These are phyloP conservation scores for Penicillium sp. DNA, from an alignment of 2,329 filamentous ascomycete species.

Conservation along the genomic window DNA sequence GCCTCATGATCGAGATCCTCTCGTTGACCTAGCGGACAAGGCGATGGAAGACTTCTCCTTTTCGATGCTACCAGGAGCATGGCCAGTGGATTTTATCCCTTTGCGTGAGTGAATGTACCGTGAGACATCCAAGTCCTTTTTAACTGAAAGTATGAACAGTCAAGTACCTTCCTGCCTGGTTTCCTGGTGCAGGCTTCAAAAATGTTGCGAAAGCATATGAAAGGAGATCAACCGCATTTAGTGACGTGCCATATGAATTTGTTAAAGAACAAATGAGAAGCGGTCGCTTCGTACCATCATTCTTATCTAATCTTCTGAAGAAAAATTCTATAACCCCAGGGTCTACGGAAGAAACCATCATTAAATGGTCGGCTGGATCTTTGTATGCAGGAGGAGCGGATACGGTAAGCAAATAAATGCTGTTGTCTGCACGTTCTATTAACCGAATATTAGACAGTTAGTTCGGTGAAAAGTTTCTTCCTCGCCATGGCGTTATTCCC, in stretches of 20 bases:
- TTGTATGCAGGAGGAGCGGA: slow-evolving; percentile 51
- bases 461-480: slow-evolving; percentile 49
- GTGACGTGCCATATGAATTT: slow-evolving; percentile 48
- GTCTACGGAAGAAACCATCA: slow-evolving; percentile 34
- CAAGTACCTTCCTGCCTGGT: slow-evolving; percentile 46
- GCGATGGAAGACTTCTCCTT: slow-evolving; percentile 48
- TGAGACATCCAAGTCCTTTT: neutral
- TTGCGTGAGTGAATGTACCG: slow-evolving; percentile 11
- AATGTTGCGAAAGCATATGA: slow-evolving; percentile 42
- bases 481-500: slow-evolving; percentile 59
- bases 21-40: slow-evolving; percentile 47
- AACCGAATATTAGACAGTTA: slow-evolving; percentile 42
- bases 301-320: slow-evolving; percentile 44
- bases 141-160: slow-evolving; percentile 18
- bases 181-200: slow-evolving; percentile 53
- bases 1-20: slow-evolving; percentile 27
- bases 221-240: slow-evolving; percentile 26
- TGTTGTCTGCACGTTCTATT: slow-evolving; percentile 1
- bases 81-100: slow-evolving; percentile 53
- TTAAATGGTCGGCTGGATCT: slow-evolving; percentile 41
- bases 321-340: slow-evolving; percentile 32
- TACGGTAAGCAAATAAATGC: slow-evolving; percentile 31
- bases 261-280: slow-evolving; percentile 47
- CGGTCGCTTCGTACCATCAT: slow-evolving; percentile 40
- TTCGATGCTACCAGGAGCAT: slow-evolving; percentile 48